A percentile compares a stretch with the other conserved stretches of the same genome.
Evolutionary conservation across 2,329 filamentous ascomycete species (phyloP).

Genomic region (Pestalotiopsis sp.): DNA sequence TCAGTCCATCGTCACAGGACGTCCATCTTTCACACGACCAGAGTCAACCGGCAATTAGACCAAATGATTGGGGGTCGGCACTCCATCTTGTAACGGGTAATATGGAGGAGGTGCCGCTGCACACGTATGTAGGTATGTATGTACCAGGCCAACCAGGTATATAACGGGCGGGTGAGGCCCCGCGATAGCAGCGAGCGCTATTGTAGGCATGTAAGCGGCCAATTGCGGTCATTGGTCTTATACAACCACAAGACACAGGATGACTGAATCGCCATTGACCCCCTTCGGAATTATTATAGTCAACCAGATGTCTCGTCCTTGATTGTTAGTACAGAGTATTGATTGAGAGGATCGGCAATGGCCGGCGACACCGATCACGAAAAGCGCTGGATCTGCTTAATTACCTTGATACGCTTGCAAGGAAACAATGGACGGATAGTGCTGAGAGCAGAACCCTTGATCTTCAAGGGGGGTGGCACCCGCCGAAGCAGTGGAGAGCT

Average conservation of each 20-base stretch:
- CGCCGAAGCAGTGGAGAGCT: constrained; percentile 7
- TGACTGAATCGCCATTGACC: background rate
- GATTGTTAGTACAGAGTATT: background rate
- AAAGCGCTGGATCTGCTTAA: background rate
- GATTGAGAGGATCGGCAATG: background rate
- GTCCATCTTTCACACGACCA: background rate
- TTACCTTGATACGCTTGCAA: background rate
- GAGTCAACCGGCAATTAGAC: background rate
- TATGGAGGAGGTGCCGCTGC: background rate
- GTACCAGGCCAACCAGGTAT: too few species aligned
- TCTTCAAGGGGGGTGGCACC: background rate
- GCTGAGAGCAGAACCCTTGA: constrained; percentile 1
- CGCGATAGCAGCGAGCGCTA: background rate
- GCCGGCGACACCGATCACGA: background rate
- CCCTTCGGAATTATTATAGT: background rate
- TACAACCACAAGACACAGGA: background rate
- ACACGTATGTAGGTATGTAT: background rate
- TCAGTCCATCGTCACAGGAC: background rate
- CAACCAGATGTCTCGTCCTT: background rate
- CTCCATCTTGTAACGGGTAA: background rate
- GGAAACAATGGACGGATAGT: background rate
- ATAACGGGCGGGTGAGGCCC: background rate
- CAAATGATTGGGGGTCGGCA: background rate
- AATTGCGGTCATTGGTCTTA: background rate
- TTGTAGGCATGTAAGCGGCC: too few species aligned